Conservation (phyloP, 257 asterid species). For the Leptodermis oblonga region DNA sequence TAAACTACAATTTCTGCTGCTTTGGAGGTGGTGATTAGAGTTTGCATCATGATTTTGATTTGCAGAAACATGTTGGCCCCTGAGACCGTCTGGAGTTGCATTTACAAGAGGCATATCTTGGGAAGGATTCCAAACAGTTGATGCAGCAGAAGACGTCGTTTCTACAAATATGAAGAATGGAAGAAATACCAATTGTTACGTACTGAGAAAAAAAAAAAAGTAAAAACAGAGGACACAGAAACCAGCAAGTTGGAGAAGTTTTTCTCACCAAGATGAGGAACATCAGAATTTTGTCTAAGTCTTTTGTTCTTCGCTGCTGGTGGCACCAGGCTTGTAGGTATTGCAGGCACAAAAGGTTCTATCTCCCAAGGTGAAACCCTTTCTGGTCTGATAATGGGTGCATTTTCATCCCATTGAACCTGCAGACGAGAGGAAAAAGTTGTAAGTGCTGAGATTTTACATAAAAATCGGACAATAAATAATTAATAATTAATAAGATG, state of each 20-base stretch:
- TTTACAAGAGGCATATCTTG: slow-evolving; percentile 33
- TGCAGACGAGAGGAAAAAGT: slow-evolving; percentile 11
- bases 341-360: slow-evolving; percentile 35
- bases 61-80: slow-evolving; percentile 23
- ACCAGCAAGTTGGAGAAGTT: slow-evolving; percentile 5
- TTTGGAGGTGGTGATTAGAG: slow-evolving; percentile 16
- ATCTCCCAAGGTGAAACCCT: slow-evolving; percentile 63
- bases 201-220: background rate
- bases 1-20: slow-evolving; percentile 19
- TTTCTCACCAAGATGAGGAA: slow-evolving; percentile 13
- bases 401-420: slow-evolving; percentile 62
- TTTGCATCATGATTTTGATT: slow-evolving; percentile 13
- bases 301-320: slow-evolving; percentile 24
- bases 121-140: slow-evolving; percentile 48
- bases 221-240: background rate
- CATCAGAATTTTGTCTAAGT: slow-evolving; percentile 18
- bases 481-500: background rate
- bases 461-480: background rate
- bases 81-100: slow-evolving; percentile 29
- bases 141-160: slow-evolving; percentile 44
- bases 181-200: background rate
- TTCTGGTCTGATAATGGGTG: slow-evolving; percentile 40
- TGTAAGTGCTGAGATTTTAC: background rate
- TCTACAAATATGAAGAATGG: slow-evolving; percentile 25
- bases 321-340: slow-evolving; percentile 21